Base-by-base conservation (phyloP, 371 early-diverging fungal species). In the Mucor irregularis region DNA sequence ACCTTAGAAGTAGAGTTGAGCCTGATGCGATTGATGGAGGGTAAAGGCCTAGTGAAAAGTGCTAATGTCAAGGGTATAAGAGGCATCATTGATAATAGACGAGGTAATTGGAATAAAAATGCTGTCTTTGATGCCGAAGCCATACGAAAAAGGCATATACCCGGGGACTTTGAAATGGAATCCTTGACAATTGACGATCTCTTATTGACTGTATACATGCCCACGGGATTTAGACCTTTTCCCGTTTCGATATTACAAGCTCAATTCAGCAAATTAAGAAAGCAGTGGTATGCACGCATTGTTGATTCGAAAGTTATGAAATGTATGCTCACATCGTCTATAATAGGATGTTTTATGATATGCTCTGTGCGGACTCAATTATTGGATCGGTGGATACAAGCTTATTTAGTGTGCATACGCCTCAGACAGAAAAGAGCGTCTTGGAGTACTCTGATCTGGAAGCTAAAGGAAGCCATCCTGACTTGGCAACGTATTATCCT, bases 351-450 rank as follows among this genome's bases (percentile, higher is more conserved):
- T 31, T 38, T 17, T n/a, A 92, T 58, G 98, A 97, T 56, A 68
- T 91, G 17, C 70, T 98, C 30, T 86, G 89, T 45, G 97, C 97
- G 2, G 88, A 91, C 40, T 88, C 89, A 4, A 86, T 95, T 53
- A 91, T 93, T 2, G 98, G 98, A 4, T 90, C 89, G 62, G 90
- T 93, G 64, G 97, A 96, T 62, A 90, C 91, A 54, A 92, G 95
- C 62, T 64, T 96, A 38, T 96, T 98, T 55, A 92, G 91, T 56
- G 86, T 96, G 4, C 94, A 95, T 64, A 84, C 84, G 25, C 87
- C 93, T 5, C 93, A 93, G 62, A 53, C 78, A 4, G 80, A 76
- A 40, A 78, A 74, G 52, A 76, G 74, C 28, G 71, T 80, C 25
- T 58, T 69, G 30, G 70, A 69, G 34, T 25, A 33, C 34, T 59